Conservation (phyloP, 345 rosid genomes). For the Eucalyptus paniculata region DNA sequence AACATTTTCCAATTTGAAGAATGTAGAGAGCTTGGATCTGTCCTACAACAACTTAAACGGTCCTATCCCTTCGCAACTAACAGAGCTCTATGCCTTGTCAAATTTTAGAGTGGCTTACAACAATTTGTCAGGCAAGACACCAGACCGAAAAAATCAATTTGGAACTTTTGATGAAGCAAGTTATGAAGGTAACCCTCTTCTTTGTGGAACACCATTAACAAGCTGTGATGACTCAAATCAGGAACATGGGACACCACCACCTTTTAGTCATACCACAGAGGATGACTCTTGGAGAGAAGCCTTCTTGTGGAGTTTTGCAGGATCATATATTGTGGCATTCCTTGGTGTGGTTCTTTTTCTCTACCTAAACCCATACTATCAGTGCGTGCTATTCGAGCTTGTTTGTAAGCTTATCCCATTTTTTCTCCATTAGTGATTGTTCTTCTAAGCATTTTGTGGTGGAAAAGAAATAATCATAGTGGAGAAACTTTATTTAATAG, state of each 20-base stretch:
- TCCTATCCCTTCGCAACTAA: not conserved
- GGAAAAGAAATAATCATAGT: not conserved
- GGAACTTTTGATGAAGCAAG: not conserved
- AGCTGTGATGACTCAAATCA: not conserved
- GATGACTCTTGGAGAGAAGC: not conserved
- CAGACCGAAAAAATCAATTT: not conserved
- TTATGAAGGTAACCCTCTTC: not conserved
- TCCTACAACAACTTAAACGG: not conserved
- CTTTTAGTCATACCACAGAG: not conserved
- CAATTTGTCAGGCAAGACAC: not conserved
- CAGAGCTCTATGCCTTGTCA: not conserved
- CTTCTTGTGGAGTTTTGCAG: not conserved
- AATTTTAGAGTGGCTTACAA: not conserved
- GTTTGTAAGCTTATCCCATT: not conserved
- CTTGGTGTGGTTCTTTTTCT: not conserved
- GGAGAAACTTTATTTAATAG: not conserved
- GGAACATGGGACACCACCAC: not conserved
- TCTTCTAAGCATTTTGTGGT: not conserved
- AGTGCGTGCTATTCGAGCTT: not conserved
- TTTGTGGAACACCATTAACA: not conserved
- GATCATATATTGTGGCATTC: not conserved
- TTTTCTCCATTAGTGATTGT: not conserved
- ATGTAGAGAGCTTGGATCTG: not conserved
- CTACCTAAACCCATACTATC: not conserved
- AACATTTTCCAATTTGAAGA: not conserved